phyloP scores from a whole-genome alignment of 345 rosid genomes.

The Brassica rapa region DNA sequence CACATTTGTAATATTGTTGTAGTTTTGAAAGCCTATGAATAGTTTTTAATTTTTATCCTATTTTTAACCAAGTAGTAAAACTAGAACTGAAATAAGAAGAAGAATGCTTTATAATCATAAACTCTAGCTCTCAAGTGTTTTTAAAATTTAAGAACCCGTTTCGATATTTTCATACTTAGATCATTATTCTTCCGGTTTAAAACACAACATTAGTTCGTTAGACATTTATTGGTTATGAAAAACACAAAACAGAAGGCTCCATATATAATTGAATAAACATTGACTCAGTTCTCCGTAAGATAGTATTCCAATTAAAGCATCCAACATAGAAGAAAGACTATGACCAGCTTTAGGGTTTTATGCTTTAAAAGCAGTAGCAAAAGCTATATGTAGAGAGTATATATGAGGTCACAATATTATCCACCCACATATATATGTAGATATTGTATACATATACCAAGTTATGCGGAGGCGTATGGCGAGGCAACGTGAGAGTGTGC shows the following conservation, averaged over 20 bases:
- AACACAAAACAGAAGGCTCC: not conserved
- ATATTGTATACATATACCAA: no score
- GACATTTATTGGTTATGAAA: not conserved
- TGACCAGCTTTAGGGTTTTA: slow-evolving; percentile 23
- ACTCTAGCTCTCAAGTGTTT: no score
- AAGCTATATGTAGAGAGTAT: slow-evolving; percentile 16
- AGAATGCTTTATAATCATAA: no score
- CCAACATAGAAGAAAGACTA: slow-evolving; percentile 20
- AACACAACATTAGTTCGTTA: no score
- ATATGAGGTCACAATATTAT: slow-evolving; percentile 21
- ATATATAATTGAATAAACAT: not conserved
- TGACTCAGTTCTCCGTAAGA: slow-evolving; percentile 1
- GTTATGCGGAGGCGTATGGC: slow-evolving; percentile 36
- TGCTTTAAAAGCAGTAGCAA: slow-evolving; percentile 1
- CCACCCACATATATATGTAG: not conserved
- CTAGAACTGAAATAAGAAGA: no score
- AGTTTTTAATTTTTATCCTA: no score
- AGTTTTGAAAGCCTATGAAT: no score
- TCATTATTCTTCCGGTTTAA: no score
- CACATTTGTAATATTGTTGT: no score
- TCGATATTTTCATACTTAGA: no score
- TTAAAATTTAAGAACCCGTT: no score
- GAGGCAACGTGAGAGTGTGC: slow-evolving; percentile 40
- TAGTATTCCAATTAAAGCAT: slow-evolving; percentile 3
- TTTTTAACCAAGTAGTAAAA: no score